A percentile compares a stretch with the other conserved stretches of the same genome.
phyloP scores from a whole-genome alignment of 208 protist genomes.

The Phytomonas serpens region DNA sequence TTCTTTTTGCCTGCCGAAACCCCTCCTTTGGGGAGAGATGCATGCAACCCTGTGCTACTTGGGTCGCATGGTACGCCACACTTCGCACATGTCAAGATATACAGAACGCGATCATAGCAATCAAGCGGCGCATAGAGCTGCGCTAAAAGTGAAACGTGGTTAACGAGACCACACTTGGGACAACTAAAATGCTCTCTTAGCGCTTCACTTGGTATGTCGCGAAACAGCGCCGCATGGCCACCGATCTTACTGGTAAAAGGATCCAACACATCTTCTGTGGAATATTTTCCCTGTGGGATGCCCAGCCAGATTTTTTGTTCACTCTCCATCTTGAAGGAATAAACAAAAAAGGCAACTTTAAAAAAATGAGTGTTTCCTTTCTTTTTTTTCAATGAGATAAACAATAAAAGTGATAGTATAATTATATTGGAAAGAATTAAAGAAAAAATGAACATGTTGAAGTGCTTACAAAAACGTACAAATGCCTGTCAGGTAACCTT shows the following conservation, averaged over 20 bases:
- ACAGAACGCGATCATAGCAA: constrained; percentile 75
- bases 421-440: background rate
- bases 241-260: constrained; percentile 64
- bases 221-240: constrained; percentile 51
- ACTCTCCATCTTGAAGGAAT: background rate
- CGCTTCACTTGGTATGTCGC: constrained; percentile 16
- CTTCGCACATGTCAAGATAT: constrained; percentile 57
- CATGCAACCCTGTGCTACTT: background rate
- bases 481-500: background rate
- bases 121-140: constrained; percentile 78
- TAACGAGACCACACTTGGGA: constrained; percentile 47
- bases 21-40: background rate
- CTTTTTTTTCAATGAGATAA: background rate
- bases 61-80: constrained; percentile 18
- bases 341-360: background rate
- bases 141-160: constrained; percentile 49
- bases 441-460: background rate
- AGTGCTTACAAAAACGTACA: background rate
- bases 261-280: constrained; percentile 28
- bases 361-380: background rate
- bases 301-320: background rate
- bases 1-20: constrained; percentile 16
- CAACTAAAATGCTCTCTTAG: constrained; percentile 47
- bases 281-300: background rate
- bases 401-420: background rate